Percentiles rank a stretch among this genome's conserved stretches.
phyloP scores from a whole-genome alignment of 1,284 basidiomycete genomes.

The Malassezia dermatis region DNA sequence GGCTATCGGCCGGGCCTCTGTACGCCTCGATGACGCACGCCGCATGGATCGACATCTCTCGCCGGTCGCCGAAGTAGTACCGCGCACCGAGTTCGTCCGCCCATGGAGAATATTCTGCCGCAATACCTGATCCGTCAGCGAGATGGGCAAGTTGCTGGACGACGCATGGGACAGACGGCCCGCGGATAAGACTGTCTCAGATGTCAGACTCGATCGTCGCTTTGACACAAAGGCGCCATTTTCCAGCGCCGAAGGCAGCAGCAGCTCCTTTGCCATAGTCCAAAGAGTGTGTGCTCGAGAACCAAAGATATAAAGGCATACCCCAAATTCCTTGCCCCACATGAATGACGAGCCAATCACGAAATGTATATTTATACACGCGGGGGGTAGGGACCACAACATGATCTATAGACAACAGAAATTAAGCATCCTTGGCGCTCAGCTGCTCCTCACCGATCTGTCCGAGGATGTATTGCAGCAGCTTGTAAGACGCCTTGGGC shows the following conservation, averaged over 20 bases:
- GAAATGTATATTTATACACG: neutral
- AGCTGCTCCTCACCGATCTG: conserved; percentile 10
- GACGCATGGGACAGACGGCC: neutral
- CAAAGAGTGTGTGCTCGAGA: neutral
- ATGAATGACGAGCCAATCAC: neutral
- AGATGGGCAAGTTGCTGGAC: neutral
- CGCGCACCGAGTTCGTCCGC: neutral
- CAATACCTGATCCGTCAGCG: neutral
- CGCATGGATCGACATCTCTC: neutral
- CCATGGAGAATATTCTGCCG: neutral
- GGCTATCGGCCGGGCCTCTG: neutral
- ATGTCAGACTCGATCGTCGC: neutral
- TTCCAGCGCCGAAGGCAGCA: neutral
- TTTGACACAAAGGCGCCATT: neutral
- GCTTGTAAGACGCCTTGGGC: conserved; percentile 26
- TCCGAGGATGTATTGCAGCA: conserved; percentile 34
- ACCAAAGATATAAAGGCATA: neutral
- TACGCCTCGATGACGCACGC: neutral
- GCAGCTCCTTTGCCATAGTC: neutral
- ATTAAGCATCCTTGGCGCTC: neutral
- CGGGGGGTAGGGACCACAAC: too few species aligned
- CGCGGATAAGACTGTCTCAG: neutral
- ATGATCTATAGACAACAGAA: neutral
- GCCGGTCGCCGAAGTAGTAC: neutral
- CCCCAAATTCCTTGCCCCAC: neutral